Evolutionary conservation across 2,329 filamentous ascomycete species (phyloP), one percentile per base, ranked within the genome.

Genomic region (Leptographium lundbergii): DNA sequence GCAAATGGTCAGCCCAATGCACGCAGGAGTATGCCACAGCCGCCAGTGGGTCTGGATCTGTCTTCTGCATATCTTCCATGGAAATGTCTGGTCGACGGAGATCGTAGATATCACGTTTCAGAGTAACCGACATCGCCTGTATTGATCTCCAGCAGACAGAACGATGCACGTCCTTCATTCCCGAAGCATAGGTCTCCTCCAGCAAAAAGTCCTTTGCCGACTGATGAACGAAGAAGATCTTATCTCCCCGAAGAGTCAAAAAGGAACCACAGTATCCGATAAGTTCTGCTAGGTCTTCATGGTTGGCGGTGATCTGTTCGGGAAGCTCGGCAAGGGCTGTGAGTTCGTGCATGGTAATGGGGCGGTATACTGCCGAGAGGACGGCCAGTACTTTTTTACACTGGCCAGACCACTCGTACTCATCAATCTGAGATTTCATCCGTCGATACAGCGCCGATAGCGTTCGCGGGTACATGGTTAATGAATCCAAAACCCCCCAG

Each of bases 131-230:
- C 25, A 76, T 64, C 2, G 62, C 58, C n/a, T 68, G 6, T 1
- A 77, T 57, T 4, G 72, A 77, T 27, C 62, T 65, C 3, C 59
- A 65, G 56, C 73, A 70, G 9, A 77, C 68, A 0, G 2, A 4
- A 17, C 65, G 47, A 57, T 77, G 71, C 22, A 64, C 60, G 3
- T 64, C 48, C 25, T 59, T 47, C 3, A 55, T 39, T 2, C 70
- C 68, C 29, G 17, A 54, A 6, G 69, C 67, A 47, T 73, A 71
- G 6, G 74, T 63, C 13, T 61, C 47, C 19, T 56, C 22, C 6
- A 59, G 34, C 1, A 78, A 59, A 61, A 67, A 74, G 22, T 77
- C 74, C 61, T 75, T 74, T 0, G 73, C 75, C 4, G 74, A 76
- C 59, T 74, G 70, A 60, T 77, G 73, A 0, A 77, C 67, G 60